Percentiles rank a stretch among this genome's conserved stretches.
Conservation (phyloP, 768 basidiomycete genomes). For the Kondoa subrosea region DNA sequence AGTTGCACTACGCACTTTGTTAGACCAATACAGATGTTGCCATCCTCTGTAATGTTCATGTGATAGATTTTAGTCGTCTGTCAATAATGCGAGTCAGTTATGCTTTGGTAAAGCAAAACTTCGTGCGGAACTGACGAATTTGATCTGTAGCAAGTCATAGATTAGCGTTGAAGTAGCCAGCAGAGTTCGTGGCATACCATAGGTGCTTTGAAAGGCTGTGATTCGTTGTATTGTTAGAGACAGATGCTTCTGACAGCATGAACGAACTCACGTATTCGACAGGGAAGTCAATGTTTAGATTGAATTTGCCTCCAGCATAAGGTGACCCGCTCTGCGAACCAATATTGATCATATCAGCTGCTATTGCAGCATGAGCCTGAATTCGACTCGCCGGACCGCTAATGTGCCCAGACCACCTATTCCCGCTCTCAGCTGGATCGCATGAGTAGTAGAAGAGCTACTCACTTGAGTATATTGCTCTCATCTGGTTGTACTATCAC, state of each 20-base stretch:
- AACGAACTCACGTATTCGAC: slow-evolving; percentile 2
- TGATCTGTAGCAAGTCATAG: not conserved
- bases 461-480: slow-evolving; percentile 6
- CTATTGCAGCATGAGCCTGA: too few species aligned
- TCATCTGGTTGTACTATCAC: not conserved
- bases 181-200: not conserved
- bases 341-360: too few species aligned
- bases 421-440: not conserved
- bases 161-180: not conserved
- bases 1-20: not conserved
- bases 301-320: slow-evolving; percentile 5
- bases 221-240: not conserved
- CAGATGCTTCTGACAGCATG: not conserved
- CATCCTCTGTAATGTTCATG: slow-evolving; percentile 6
- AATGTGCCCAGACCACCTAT: not conserved
- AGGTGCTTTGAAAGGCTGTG: slow-evolving; percentile 10
- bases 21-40: slow-evolving; percentile 5
- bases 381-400: not conserved
- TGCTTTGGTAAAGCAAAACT: not conserved
- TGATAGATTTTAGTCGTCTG: slow-evolving; percentile 8
- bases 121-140: not conserved
- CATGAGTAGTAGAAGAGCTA: not conserved
- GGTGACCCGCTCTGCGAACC: slow-evolving; percentile 2
- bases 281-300: slow-evolving; percentile 6
- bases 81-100: not conserved